Evolutionary conservation across 306 rosid species (phyloP).

Genomic region (Prunus kanzakura): DNA sequence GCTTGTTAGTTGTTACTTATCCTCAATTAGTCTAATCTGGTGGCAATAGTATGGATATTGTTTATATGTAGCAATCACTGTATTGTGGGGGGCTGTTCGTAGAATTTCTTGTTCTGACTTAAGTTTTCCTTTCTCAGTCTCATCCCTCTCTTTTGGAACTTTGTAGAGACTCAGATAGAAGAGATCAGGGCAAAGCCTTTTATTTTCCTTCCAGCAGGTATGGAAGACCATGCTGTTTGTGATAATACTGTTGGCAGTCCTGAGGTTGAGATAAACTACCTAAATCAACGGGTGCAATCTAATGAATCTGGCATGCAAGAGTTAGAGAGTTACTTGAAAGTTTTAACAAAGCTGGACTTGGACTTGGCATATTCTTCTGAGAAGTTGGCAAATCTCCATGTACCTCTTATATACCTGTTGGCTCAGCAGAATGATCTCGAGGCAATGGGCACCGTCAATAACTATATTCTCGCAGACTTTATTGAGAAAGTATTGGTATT

Average conservation of each 20-base stretch:
- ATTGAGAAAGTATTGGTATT: slow-evolving; percentile 60
- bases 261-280: slow-evolving; percentile 30
- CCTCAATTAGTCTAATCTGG: neutral
- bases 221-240: slow-evolving; percentile 42
- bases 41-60: neutral
- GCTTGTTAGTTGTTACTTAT: slow-evolving; percentile 1
- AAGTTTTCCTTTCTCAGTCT: neutral
- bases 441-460: slow-evolving; percentile 39
- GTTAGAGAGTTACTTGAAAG: slow-evolving; percentile 51
- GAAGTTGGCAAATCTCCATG: slow-evolving; percentile 74
- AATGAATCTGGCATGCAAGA: slow-evolving; percentile 45
- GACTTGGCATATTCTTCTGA: slow-evolving; percentile 79
- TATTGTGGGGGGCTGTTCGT: neutral
- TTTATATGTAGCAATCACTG: neutral
- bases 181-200: neutral
- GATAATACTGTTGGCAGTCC: slow-evolving; percentile 30
- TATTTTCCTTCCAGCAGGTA: slow-evolving; percentile 23
- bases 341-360: slow-evolving; percentile 63
- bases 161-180: slow-evolving; percentile 3
- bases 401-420: slow-evolving; percentile 56
- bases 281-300: slow-evolving; percentile 34
- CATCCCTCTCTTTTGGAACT: neutral
- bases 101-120: neutral
- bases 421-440: slow-evolving; percentile 77
- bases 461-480: slow-evolving; percentile 35